These are phyloP conservation scores for Begonia masoniana DNA, from an alignment of 306 rosid species.

Conservation along the genomic window DNA sequence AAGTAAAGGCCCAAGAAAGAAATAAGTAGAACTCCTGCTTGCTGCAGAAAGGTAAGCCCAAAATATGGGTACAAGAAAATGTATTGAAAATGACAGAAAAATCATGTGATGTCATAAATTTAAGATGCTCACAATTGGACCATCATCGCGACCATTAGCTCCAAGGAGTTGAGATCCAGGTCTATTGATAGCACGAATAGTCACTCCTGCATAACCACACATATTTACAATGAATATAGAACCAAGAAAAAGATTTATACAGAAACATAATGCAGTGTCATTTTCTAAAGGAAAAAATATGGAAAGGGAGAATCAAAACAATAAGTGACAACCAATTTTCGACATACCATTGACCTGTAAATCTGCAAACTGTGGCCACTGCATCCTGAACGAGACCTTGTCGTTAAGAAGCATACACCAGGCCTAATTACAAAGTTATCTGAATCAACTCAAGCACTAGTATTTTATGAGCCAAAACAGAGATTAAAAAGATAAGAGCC, in stretches of 20 bases:
- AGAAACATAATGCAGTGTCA: too few relatives aligned
- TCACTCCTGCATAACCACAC: conserved; percentile 35
- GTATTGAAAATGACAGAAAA: too few relatives aligned
- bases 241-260: too few relatives aligned
- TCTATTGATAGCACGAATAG: conserved; percentile 84
- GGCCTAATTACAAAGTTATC: conserved; percentile 29
- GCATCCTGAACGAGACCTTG: conserved; percentile 97
- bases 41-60: too few relatives aligned
- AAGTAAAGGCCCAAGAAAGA: too few relatives aligned
- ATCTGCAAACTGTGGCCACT: conserved; percentile 94
- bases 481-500: too few relatives aligned
- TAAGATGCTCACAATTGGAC: conserved; percentile 62
- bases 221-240: not conserved
- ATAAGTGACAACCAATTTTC: not conserved
- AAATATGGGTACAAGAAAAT: too few relatives aligned
- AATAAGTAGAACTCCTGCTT: too few relatives aligned
- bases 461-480: too few relatives aligned
- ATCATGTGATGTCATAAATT: too few relatives aligned
- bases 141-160: conserved; percentile 98
- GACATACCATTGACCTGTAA: conserved; percentile 81
- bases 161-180: conserved; percentile 95
- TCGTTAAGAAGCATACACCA: conserved; percentile 99
- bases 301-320: not conserved
- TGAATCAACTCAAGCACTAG: not conserved
- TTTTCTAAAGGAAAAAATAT: too few relatives aligned